A percentile compares a stretch with the other conserved stretches of the same genome.
These are phyloP conservation scores for Leccinum rimulosum DNA, from an alignment of 768 basidiomycete species.

Conservation along the genomic window DNA sequence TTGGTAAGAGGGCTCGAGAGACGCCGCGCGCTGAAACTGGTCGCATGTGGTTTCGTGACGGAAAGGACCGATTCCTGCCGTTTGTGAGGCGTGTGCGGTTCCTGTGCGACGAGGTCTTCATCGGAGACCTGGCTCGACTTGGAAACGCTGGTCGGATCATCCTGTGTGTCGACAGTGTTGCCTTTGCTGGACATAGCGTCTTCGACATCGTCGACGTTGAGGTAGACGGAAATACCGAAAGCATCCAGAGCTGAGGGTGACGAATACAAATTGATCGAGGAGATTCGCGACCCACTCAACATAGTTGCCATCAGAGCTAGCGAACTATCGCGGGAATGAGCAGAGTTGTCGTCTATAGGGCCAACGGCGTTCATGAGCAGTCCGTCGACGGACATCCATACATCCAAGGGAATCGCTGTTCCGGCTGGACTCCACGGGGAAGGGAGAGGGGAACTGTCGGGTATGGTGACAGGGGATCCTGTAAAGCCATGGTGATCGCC, in stretches of 20 bases:
- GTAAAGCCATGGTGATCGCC: constrained; percentile 9
- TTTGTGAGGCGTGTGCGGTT: constrained; percentile 4
- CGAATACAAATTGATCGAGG: constrained; percentile 10
- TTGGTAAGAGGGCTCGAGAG: constrained; percentile 20
- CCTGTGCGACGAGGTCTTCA: not conserved
- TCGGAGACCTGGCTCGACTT: constrained; percentile 2
- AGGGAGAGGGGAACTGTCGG: constrained; percentile 15
- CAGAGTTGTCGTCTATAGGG: not conserved
- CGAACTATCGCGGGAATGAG: not conserved
- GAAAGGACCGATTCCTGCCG: constrained; percentile 17
- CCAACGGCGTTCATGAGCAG: constrained; percentile 16
- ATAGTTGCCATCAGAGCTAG: not conserved
- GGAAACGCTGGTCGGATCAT: not conserved
- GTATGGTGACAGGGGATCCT: constrained; percentile 6
- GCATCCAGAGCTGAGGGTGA: constrained; percentile 17
- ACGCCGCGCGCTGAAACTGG: not conserved
- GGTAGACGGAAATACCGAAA: constrained; percentile 18
- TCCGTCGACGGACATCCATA: constrained; percentile 28
- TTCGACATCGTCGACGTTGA: constrained; percentile 6
- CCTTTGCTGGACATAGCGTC: not conserved
- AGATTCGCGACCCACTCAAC: constrained; percentile 3
- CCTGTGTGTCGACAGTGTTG: not conserved
- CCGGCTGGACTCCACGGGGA: constrained; percentile 32
- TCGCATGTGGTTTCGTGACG: not conserved
- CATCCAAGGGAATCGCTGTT: constrained; percentile 1